phyloP scores from a whole-genome alignment of 257 asterid genomes.

The Voacanga thouarsii region DNA sequence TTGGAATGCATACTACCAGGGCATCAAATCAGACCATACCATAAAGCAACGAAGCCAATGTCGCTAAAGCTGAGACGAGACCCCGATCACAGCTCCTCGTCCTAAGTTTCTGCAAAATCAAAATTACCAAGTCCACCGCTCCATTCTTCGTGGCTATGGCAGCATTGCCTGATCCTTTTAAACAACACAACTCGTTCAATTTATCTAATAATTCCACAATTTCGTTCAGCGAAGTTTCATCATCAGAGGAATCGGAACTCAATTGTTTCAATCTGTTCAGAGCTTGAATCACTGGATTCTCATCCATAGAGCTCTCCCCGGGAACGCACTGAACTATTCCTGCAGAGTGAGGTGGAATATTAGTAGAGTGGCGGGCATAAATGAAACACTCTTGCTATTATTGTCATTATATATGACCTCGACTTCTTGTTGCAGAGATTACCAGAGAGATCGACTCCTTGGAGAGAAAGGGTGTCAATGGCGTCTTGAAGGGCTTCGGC shows the following conservation, averaged over 20 bases:
- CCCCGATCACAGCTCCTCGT: conserved; percentile 36
- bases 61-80: conserved; percentile 51
- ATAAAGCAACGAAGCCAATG: conserved; percentile 68
- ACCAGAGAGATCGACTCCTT: conserved; percentile 93
- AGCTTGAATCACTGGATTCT: conserved; percentile 66
- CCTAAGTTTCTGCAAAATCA: conserved; percentile 45
- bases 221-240: conserved; percentile 19
- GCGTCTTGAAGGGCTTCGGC: conserved; percentile 87
- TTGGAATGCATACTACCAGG: background rate
- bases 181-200: conserved; percentile 42
- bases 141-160: conserved; percentile 76
- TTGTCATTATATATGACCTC: background rate
- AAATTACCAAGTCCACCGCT: conserved; percentile 57
- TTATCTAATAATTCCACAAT: conserved; percentile 43
- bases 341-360: conserved; percentile 19
- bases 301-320: conserved; percentile 49
- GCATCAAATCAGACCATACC: conserved; percentile 39
- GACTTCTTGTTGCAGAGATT: background rate
- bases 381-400: background rate
- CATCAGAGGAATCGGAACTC: conserved; percentile 20
- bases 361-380: background rate
- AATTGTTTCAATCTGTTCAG: conserved; percentile 50
- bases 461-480: conserved; percentile 80
- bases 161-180: conserved; percentile 56
- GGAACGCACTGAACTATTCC: conserved; percentile 78